Base-by-base conservation (phyloP, 495 filamentous ascomycete species). In the Tetracladium setigerum region DNA sequence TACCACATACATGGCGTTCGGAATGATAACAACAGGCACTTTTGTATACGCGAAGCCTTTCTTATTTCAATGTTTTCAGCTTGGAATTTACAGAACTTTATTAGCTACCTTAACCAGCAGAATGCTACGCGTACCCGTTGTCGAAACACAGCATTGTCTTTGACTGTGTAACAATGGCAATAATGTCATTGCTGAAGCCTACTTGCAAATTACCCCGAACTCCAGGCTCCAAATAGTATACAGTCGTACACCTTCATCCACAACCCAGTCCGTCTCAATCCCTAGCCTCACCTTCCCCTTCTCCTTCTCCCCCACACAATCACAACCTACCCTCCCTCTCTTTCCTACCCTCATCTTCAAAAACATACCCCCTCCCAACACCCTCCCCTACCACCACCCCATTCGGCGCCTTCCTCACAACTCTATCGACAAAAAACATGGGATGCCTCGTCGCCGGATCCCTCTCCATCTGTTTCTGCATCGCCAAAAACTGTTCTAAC, bases 391-490 rank as follows among this genome's bases (percentile, higher is more conserved):
- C 38, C 4, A 50, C 31, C 2, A 61, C 44, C 2, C 57, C 47
- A 7, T 58, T 46, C 1, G 68, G 60, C 4, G 69, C 59, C 35
- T 63, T 67, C 44, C 69, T 71, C 38, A 27, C 22, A 3, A 80
- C 53, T 38, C 69, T 68, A 12, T 72, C 62, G 12, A 75, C 78
- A 60, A 81, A 81, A 60, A 81, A 80, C 5, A 78, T 76, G 5
- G 78, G 78, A 47, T 82, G 77, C 18, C 70, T 55, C 31, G 62
- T 64, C 1, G 75, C 66, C 17, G 71, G 49, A 58, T 76, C 58
- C 8, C 54, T 42, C 34, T 40, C 40, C 12, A 10, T 22, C 7
- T 5, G 30, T 10, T 11, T 22, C 15, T 30, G 34, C 18, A 40
- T n/a, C 18, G 31, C 39, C 7, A 27, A 15, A n/a, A 16, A 31